Conservation (phyloP, 257 asterid genomes). For the Solanum phureja region DNA sequence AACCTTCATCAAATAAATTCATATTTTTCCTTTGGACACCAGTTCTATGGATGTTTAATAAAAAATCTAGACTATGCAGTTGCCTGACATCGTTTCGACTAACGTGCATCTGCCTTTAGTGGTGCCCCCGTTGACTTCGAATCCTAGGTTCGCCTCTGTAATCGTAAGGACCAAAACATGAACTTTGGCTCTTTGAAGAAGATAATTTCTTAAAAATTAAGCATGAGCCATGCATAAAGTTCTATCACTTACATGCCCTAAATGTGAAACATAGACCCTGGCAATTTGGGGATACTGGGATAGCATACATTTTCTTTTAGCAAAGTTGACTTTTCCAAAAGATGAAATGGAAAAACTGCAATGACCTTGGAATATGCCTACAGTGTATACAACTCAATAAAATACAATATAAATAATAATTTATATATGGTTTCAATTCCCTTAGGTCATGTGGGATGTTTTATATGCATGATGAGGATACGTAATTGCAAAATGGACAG, state of each 20-base stretch:
- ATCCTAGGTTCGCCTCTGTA: not conserved
- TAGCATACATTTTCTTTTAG: not conserved
- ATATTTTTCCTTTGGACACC: not conserved
- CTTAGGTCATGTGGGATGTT: not conserved
- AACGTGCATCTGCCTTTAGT: not conserved
- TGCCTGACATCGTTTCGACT: not conserved
- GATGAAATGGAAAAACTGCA: not conserved
- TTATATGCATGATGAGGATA: not conserved
- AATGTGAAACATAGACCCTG: not conserved
- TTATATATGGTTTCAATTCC: not conserved
- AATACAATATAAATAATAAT: not conserved
- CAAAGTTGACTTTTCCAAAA: not conserved
- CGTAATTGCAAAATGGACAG: not conserved
- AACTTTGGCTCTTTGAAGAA: not conserved
- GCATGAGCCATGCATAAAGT: not conserved
- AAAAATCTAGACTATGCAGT: not conserved
- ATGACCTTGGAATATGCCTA: not conserved
- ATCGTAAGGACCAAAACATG: not conserved
- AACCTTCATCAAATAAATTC: not conserved
- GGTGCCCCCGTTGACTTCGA: not conserved
- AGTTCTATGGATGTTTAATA: not conserved
- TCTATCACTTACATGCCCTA: not conserved
- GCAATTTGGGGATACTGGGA: not conserved
- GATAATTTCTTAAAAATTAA: not conserved
- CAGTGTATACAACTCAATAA: not conserved